A percentile compares a stretch with the other conserved stretches of the same genome.
phyloP scores from a whole-genome alignment of 2,329 filamentous ascomycete genomes.

The Alternaria rosae region DNA sequence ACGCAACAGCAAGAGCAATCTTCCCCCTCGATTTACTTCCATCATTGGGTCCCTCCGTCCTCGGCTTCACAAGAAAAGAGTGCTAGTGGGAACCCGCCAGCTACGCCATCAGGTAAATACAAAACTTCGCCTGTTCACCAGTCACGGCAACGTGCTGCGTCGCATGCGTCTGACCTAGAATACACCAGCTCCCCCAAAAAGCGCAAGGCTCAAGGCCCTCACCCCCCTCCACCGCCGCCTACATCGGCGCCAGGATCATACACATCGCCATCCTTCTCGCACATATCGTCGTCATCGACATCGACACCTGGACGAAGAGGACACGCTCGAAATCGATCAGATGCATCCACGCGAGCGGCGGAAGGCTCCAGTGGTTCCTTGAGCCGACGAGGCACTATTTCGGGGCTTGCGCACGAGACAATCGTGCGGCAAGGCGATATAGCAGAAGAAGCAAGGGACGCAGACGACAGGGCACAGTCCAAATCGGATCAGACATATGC shows the following conservation, averaged over 20 bases:
- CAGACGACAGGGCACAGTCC: slow-evolving; percentile 30
- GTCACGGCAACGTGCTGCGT: slow-evolving; percentile 58
- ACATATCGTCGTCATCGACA: slow-evolving; percentile 63
- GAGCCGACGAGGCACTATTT: slow-evolving; percentile 45
- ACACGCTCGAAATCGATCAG: slow-evolving; percentile 71
- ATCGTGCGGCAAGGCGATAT: slow-evolving; percentile 34
- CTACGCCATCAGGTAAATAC: slow-evolving; percentile 73
- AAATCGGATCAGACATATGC: slow-evolving; percentile 30
- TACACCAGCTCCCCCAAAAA: slow-evolving; percentile 82
- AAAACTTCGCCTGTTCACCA: slow-evolving; percentile 51
- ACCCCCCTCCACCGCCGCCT: slow-evolving; percentile 60
- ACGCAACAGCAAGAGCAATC: slow-evolving; percentile 67
- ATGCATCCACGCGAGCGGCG: slow-evolving; percentile 59
- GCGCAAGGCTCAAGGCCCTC: slow-evolving; percentile 72
- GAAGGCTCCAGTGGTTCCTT: slow-evolving; percentile 41
- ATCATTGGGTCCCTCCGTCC: slow-evolving; percentile 85
- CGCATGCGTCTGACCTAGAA: slow-evolving; percentile 62
- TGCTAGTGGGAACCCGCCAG: slow-evolving; percentile 69
- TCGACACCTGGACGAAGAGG: slow-evolving; percentile 65
- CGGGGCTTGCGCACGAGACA: slow-evolving; percentile 41
- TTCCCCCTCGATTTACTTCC: slow-evolving; percentile 84
- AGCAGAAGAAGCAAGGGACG: slow-evolving; percentile 32
- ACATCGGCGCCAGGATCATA: slow-evolving; percentile 58
- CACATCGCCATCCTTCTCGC: slow-evolving; percentile 60
- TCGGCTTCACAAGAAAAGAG: slow-evolving; percentile 61